Evolutionary conservation across 2,329 filamentous ascomycete species (phyloP).

Genomic region (Bipolaris sorokiniana): DNA sequence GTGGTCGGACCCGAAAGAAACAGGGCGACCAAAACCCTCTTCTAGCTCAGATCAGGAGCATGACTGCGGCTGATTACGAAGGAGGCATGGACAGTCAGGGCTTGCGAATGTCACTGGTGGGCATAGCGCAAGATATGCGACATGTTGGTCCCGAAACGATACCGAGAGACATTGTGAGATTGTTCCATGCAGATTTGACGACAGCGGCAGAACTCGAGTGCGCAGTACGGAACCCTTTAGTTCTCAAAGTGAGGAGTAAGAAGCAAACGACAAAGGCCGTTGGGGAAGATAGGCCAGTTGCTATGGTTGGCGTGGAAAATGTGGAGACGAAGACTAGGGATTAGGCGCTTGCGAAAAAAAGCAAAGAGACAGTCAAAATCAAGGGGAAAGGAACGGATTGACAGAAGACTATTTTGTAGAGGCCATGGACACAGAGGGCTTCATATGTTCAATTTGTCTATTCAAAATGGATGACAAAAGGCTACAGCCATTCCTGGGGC

Average conservation of each 20-base stretch:
- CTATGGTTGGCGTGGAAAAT: not conserved
- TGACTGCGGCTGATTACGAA: not conserved
- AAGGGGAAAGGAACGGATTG: too few relatives aligned
- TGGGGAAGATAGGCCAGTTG: not conserved
- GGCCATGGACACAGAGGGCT: not conserved
- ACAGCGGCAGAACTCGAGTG: slow-evolving; percentile 1
- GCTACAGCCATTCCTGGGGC: slow-evolving; percentile 45
- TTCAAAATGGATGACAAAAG: not conserved
- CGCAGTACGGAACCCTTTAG: not conserved
- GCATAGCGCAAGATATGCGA: slow-evolving; percentile 7
- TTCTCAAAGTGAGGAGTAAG: slow-evolving; percentile 4
- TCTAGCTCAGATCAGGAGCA: not conserved
- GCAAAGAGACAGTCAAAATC: not conserved
- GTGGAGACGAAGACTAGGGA: not conserved
- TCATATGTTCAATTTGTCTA: not conserved
- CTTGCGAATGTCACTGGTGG: not conserved
- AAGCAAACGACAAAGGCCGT: not conserved
- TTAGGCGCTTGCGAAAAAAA: not conserved
- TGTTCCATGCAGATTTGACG: slow-evolving; percentile 18
- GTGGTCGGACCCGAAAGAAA: not conserved
- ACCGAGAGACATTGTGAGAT: slow-evolving; percentile 1
- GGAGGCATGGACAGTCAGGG: not conserved
- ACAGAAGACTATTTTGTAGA: not conserved
- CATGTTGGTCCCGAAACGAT: slow-evolving; percentile 9
- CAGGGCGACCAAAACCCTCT: not conserved